Conservation (phyloP, 495 filamentous ascomycete genomes). For the Aspergillus olivimuriae region DNA sequence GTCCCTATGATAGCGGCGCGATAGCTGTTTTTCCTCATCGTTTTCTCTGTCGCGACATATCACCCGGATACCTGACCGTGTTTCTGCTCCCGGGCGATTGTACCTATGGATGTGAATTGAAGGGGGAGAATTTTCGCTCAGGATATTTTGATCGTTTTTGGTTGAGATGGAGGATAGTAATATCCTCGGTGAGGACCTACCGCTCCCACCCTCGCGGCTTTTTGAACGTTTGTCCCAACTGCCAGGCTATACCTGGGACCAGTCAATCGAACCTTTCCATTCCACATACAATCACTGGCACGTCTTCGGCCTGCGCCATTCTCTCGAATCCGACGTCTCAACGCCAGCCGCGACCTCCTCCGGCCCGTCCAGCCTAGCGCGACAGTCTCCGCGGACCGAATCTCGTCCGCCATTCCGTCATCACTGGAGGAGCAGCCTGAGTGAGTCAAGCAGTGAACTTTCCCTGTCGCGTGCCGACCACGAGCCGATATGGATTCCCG, state of each 20-base stretch:
- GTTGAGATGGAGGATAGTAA: constrained; percentile 35
- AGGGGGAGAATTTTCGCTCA: constrained; percentile 6
- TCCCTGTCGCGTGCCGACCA: constrained; percentile 33
- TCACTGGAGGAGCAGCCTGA: constrained; percentile 37
- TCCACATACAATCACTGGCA: constrained; percentile 80
- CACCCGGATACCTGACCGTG: constrained; percentile 3
- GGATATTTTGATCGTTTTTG: constrained; percentile 13
- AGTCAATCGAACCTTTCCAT: constrained; percentile 61
- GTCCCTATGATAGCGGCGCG: constrained; percentile 17
- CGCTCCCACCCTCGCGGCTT: constrained; percentile 62
- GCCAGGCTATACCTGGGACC: constrained; percentile 72
- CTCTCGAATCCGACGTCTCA: constrained; percentile 31
- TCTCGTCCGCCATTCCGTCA: constrained; percentile 27
- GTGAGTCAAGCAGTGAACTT: constrained; percentile 47
- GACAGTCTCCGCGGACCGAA: constrained; percentile 42
- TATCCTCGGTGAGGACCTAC: constrained; percentile 52
- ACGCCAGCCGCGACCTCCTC: constrained; percentile 43
- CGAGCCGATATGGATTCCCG: constrained; percentile 40
- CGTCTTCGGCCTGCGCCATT: constrained; percentile 47
- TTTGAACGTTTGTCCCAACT: constrained; percentile 67
- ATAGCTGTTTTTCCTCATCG: background rate
- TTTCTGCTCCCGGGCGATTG: background rate
- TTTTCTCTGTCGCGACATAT: constrained; percentile 4
- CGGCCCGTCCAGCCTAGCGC: constrained; percentile 37
- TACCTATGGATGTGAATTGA: constrained; percentile 21